phyloP scores from a whole-genome alignment of 1,284 basidiomycete species.

The Malassezia sp. region DNA sequence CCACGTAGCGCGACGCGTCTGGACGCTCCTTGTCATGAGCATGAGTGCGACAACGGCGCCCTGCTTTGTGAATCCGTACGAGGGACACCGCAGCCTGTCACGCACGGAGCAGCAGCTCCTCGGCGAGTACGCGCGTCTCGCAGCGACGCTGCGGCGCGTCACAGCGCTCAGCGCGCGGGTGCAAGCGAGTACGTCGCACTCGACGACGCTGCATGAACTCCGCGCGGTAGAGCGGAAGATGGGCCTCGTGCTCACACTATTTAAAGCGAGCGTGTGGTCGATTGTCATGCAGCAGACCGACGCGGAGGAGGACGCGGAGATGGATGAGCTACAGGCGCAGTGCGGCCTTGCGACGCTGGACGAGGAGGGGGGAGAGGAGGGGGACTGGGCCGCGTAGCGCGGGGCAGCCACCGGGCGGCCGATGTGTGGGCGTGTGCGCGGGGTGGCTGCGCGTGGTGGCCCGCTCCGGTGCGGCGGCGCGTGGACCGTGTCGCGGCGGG shows the following conservation, averaged over 20 bases:
- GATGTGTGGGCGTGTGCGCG: too few species aligned
- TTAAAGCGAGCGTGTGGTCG: conserved; percentile 89
- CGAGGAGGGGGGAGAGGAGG: too few species aligned
- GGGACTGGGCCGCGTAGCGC: too few species aligned
- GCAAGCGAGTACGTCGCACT: conserved; percentile 57
- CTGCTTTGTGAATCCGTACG: conserved; percentile 30
- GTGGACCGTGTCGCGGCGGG: too few species aligned
- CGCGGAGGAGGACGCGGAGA: conserved; percentile 47
- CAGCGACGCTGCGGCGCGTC: conserved; percentile 32
- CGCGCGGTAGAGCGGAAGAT: conserved; percentile 82
- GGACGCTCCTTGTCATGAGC: background rate
- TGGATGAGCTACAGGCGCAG: conserved; percentile 4
- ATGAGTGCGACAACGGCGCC: conserved; percentile 3
- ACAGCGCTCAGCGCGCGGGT: conserved; percentile 46
- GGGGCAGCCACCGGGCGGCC: too few species aligned
- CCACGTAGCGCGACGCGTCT: background rate
- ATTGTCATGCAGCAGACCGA: conserved; percentile 73
- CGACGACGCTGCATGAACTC: conserved; percentile 64
- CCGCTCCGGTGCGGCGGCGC: too few species aligned
- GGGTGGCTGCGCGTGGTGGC: too few species aligned
- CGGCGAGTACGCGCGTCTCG: conserved; percentile 40
- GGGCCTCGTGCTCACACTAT: conserved; percentile 63
- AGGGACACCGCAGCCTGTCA: conserved; percentile 28
- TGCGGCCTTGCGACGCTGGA: background rate
- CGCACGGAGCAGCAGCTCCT: conserved; percentile 32